Percentiles rank a stretch among this genome's conserved stretches.
Evolutionary conservation across 495 filamentous ascomycete genomes (phyloP).

Genomic region (Friedmanniomyces simplex): DNA sequence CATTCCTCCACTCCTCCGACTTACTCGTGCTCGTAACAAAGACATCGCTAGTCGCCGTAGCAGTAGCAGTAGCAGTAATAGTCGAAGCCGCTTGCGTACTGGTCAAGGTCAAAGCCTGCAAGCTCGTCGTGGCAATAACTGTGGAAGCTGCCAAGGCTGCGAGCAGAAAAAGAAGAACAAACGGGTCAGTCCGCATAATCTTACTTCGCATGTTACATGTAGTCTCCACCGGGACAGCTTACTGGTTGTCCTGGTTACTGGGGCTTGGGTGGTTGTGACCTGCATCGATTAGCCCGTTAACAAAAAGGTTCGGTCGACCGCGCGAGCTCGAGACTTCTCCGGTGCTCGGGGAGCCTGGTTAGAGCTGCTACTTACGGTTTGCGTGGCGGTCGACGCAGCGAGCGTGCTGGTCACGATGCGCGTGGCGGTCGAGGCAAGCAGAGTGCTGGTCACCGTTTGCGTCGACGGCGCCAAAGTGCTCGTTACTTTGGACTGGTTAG

Average conservation of each 20-base stretch:
- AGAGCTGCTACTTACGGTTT: background rate
- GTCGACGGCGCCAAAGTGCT: background rate
- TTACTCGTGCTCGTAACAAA: background rate
- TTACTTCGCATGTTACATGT: no score
- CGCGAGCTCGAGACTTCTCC: no score
- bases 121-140: background rate
- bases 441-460: background rate
- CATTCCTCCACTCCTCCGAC: background rate
- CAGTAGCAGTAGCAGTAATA: background rate
- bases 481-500: background rate
- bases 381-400: background rate
- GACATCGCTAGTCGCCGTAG: background rate
- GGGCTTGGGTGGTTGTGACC: background rate
- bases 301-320: no score
- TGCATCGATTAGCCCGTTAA: background rate
- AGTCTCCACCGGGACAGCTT: no score
- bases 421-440: background rate
- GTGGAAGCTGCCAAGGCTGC: background rate
- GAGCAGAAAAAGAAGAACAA: no score
- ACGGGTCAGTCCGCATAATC: no score
- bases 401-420: background rate
- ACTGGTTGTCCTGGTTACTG: background rate
- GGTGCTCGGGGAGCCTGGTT: background rate
- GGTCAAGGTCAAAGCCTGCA: background rate
- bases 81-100: background rate